Conservation (phyloP, 257 asterid genomes). For the Salvia miltiorrhiza region DNA sequence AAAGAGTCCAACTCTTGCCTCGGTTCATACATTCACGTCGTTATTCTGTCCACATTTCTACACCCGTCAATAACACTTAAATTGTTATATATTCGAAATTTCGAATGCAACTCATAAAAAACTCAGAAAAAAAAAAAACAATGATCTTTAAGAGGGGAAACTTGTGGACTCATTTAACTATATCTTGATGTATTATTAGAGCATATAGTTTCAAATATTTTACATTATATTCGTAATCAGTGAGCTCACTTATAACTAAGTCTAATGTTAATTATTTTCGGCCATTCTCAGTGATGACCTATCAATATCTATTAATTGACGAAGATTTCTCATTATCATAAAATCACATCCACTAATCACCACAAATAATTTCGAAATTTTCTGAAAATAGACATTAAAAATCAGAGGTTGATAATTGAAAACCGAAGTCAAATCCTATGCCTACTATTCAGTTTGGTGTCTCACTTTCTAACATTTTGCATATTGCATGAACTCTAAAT, state of each 20-base stretch:
- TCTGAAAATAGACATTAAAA: conserved; percentile 25
- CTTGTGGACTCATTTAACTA: background rate
- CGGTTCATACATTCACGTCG: too few relatives aligned
- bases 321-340: background rate
- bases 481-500: conserved; percentile 22
- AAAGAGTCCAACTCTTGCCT: too few relatives aligned
- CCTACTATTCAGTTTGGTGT: conserved; percentile 19
- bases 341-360: background rate
- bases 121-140: too few relatives aligned
- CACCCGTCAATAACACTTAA: too few relatives aligned
- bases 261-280: background rate
- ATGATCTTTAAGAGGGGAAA: too few relatives aligned
- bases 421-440: conserved; percentile 7
- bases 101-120: too few relatives aligned
- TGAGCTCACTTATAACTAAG: background rate
- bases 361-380: conserved; percentile 4
- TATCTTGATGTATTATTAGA: too few relatives aligned
- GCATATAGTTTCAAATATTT: too few relatives aligned
- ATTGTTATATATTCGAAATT: too few relatives aligned
- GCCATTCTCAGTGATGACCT: too few relatives aligned
- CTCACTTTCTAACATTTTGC: conserved; percentile 13
- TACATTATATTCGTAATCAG: too few relatives aligned
- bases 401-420: conserved; percentile 13
- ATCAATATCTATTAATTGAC: background rate
- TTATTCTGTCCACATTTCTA: too few relatives aligned